Evolutionary conservation across 169 alveolate species (phyloP).

Genomic region (Cryptosporidium meleagridis): DNA sequence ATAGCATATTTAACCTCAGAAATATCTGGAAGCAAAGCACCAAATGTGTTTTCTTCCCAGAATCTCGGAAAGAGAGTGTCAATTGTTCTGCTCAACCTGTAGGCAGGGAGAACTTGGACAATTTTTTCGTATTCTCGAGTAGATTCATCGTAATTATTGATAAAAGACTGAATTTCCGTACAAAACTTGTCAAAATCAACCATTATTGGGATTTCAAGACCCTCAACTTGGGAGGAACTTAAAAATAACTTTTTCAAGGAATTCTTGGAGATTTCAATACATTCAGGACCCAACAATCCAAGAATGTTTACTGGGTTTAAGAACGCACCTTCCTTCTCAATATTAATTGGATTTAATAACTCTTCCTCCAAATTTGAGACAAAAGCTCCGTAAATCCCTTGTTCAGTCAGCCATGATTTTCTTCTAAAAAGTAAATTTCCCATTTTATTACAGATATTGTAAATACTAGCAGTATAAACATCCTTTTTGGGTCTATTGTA

Average conservation of each 20-base stretch:
- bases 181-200: background rate
- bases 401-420: conserved; percentile 15
- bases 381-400: conserved; percentile 9
- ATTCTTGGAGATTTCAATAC: background rate
- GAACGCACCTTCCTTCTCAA: background rate
- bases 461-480: conserved; percentile 6
- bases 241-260: background rate
- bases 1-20: conserved; percentile 15
- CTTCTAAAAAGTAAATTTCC: conserved; percentile 16
- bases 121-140: conserved; percentile 1
- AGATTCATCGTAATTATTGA: background rate
- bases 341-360: background rate
- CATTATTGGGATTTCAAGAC: background rate
- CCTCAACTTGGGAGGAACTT: background rate
- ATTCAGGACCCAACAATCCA: background rate
- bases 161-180: background rate
- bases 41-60: conserved; percentile 37
- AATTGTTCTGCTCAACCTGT: conserved; percentile 1
- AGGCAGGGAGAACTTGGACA: conserved; percentile 16
- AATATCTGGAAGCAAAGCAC: conserved; percentile 24
- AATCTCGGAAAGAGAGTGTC: conserved; percentile 11
- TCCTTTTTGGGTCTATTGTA: conserved; percentile 11
- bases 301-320: background rate
- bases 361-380: conserved; percentile 29
- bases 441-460: conserved; percentile 30